Percentiles rank a stretch among this genome's conserved stretches.
phyloP scores from a whole-genome alignment of 495 filamentous ascomycete genomes.

The Xylaria telfairii region DNA sequence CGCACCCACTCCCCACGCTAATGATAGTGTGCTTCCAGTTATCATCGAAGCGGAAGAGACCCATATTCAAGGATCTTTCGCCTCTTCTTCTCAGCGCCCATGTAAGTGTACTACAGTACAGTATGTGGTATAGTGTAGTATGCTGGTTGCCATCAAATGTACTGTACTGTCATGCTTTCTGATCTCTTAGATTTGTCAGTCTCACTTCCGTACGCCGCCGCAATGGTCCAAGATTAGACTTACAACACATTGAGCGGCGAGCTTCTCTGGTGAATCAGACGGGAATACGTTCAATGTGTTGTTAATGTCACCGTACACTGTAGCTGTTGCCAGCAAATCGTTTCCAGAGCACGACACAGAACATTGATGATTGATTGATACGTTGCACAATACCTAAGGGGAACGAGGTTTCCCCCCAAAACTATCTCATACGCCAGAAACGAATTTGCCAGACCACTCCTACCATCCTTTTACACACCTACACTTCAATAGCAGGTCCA shows the following conservation, averaged over 20 bases:
- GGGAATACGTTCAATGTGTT: constrained; percentile 8
- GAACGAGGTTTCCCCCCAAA: constrained; percentile 11
- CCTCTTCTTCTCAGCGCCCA: neutral
- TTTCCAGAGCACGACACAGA: constrained; percentile 2
- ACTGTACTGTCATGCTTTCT: neutral
- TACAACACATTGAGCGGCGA: neutral
- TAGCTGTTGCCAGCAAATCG: constrained; percentile 19
- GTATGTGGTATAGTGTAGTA: too few species aligned
- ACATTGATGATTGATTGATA: constrained; percentile 9
- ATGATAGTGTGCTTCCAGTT: neutral
- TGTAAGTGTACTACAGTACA: neutral
- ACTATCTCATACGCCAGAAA: neutral
- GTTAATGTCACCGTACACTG: neutral
- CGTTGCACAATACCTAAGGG: constrained; percentile 4
- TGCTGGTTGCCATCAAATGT: too few species aligned
- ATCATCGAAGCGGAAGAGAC: neutral
- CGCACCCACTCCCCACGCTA: constrained; percentile 8
- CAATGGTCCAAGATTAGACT: neutral
- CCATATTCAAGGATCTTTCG: neutral
- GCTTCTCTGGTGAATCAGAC: constrained; percentile 5
- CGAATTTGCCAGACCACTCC: neutral
- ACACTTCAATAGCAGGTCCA: neutral
- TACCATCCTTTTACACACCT: neutral
- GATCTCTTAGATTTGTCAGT: constrained; percentile 15
- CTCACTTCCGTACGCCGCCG: neutral